These are phyloP conservation scores for Aspergillus cejpii DNA, from an alignment of 2,329 filamentous ascomycete species.

Conservation along the genomic window DNA sequence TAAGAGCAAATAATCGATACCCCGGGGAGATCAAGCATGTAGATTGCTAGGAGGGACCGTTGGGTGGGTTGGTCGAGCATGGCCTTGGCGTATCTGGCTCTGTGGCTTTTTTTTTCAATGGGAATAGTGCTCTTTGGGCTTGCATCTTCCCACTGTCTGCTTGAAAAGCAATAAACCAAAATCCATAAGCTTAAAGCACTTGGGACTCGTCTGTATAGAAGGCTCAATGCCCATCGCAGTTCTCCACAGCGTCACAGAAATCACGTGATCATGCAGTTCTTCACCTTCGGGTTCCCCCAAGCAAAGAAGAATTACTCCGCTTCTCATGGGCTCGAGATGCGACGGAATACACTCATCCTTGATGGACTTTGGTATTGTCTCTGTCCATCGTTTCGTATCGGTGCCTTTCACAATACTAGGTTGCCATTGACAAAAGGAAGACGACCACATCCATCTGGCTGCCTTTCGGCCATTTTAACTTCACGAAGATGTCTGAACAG, in stretches of 20 bases:
- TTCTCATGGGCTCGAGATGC: conserved; percentile 27
- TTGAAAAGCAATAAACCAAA: too few relatives aligned
- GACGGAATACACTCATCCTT: conserved; percentile 25
- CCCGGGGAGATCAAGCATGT: conserved; percentile 25
- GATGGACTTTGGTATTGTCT: conserved; percentile 40
- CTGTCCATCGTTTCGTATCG: conserved; percentile 32
- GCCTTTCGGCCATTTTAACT: conserved; percentile 5
- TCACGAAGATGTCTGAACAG: conserved; percentile 20
- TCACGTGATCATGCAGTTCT: conserved; percentile 13
- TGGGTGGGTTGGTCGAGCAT: conserved; percentile 34
- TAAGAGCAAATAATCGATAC: conserved; percentile 31
- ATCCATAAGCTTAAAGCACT: too few relatives aligned
- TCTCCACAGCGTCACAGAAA: background rate
- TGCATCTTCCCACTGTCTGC: conserved; percentile 11
- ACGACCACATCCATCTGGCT: conserved; percentile 6
- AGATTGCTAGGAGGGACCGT: conserved; percentile 25
- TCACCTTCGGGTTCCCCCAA: conserved; percentile 7
- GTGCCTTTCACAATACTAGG: conserved; percentile 15
- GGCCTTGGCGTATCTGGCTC: conserved; percentile 37
- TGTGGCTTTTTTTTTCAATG: conserved; percentile 26
- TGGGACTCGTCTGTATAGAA: conserved; percentile 4
- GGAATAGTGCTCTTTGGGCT: conserved; percentile 22
- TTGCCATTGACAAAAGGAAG: conserved; percentile 8
- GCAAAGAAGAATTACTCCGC: conserved; percentile 6
- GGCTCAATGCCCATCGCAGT: too few relatives aligned